Conservation (phyloP, 108 stramenopile species). For the Skeletonema costatum region DNA sequence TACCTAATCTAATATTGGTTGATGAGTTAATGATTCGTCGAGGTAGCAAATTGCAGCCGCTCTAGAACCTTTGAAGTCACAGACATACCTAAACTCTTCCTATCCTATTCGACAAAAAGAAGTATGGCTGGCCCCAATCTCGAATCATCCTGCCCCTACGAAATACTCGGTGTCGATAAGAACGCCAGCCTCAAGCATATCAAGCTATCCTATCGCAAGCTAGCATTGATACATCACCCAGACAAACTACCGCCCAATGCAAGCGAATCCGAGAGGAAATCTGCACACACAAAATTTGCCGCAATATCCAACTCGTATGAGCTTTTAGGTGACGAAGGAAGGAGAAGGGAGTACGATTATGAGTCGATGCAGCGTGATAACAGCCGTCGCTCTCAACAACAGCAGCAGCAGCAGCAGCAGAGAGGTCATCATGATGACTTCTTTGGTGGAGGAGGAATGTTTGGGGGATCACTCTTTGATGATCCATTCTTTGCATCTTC, state of each 20-base stretch:
- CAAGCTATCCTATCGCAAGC: constrained; percentile 81
- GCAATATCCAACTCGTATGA: constrained; percentile 45
- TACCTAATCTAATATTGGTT: too few relatives aligned
- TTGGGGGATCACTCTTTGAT: background rate
- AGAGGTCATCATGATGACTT: constrained; percentile 9
- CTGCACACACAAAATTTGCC: constrained; percentile 32
- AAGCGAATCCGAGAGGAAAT: constrained; percentile 22
- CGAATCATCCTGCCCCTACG: constrained; percentile 69
- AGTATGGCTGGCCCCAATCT: constrained; percentile 9
- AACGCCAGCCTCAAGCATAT: constrained; percentile 81
- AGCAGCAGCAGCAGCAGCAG: background rate
- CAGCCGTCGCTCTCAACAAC: background rate
- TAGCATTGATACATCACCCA: constrained; percentile 78
- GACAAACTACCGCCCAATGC: constrained; percentile 63
- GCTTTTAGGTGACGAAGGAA: constrained; percentile 29
- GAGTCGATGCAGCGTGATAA: constrained; percentile 12
- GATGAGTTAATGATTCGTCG: too few relatives aligned
- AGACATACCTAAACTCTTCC: too few relatives aligned
- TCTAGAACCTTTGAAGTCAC: too few relatives aligned
- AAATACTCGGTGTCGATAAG: constrained; percentile 74
- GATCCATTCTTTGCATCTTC: constrained; percentile 43
- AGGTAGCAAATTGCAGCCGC: too few relatives aligned
- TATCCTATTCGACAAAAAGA: too few relatives aligned
- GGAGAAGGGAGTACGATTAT: constrained; percentile 30
- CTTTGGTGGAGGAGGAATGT: background rate